These are phyloP conservation scores for Actinidia chinensis DNA, from an alignment of 179 eudicot species.

Conservation along the genomic window DNA sequence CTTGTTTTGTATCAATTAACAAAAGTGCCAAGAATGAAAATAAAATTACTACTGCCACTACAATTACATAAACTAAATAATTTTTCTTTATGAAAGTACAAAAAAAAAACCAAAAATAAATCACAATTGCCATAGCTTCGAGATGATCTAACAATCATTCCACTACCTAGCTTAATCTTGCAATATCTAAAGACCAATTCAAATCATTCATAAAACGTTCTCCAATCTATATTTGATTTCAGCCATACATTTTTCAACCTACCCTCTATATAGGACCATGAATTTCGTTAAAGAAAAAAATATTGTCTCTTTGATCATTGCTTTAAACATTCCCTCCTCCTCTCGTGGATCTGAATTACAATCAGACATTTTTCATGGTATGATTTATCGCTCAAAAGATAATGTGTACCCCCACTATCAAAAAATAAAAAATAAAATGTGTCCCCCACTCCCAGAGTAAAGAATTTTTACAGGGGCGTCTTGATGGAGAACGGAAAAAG, in stretches of 20 bases:
- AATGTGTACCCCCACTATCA: too few relatives aligned
- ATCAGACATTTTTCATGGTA: too few relatives aligned
- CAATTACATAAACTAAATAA: slow-evolving; percentile 4
- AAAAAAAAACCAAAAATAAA: neutral
- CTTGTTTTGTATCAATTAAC: neutral
- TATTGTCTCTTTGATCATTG: slow-evolving; percentile 3
- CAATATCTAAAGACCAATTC: neutral
- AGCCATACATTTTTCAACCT: too few relatives aligned
- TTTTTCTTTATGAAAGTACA: neutral
- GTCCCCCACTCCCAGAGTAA: neutral
- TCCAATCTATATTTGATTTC: too few relatives aligned
- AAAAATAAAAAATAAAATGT: neutral
- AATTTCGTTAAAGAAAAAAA: neutral
- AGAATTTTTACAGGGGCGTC: neutral
- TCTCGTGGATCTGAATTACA: too few relatives aligned
- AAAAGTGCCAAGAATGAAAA: neutral
- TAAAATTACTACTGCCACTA: slow-evolving; percentile 8
- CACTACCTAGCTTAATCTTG: neutral
- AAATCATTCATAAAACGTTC: too few relatives aligned
- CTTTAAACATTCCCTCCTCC: neutral
- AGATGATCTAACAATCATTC: neutral
- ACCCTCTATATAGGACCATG: neutral
- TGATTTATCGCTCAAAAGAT: too few relatives aligned
- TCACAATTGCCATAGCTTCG: neutral
- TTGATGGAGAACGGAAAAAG: neutral